A percentile compares a stretch with the other conserved stretches of the same genome.
Conservation (phyloP, 129 eudicot species). For the Flaveria brownii region DNA sequence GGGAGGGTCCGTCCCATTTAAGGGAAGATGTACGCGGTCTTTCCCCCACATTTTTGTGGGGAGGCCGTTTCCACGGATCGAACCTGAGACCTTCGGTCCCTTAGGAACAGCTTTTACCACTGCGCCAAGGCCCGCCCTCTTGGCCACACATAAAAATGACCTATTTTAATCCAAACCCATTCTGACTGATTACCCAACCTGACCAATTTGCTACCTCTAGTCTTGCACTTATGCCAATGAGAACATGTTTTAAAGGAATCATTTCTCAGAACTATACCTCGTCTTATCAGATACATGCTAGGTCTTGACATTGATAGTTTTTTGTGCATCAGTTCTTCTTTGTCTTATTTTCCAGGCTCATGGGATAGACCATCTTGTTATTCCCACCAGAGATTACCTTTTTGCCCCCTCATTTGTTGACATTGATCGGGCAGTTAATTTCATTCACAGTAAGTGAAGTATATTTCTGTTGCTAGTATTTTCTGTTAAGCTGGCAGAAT, state of each 20-base stretch:
- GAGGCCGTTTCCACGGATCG: no score
- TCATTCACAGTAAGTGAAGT: slow-evolving; percentile 59
- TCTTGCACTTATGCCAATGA: not conserved
- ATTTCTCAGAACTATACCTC: not conserved
- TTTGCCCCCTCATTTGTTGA: slow-evolving; percentile 86
- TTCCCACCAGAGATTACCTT: slow-evolving; percentile 92
- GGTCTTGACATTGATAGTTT: not conserved
- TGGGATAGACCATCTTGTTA: slow-evolving; percentile 82
- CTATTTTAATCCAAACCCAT: not conserved
- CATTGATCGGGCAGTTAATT: slow-evolving; percentile 72
- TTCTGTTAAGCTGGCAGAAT: not conserved
- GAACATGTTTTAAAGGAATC: not conserved
- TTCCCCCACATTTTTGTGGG: no score
- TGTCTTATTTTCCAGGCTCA: slow-evolving; percentile 53
- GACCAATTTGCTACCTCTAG: not conserved
- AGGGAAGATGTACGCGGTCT: no score
- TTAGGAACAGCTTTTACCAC: no score
- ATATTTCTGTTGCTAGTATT: not conserved
- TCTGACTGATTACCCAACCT: not conserved
- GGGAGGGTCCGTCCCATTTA: no score
- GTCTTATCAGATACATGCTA: not conserved
- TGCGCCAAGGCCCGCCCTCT: no score
- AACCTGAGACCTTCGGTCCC: no score
- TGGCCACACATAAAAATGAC: not conserved
- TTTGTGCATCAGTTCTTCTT: not conserved